Conservation (phyloP, 2,329 filamentous ascomycete genomes). For the Penicillium sp. region DNA sequence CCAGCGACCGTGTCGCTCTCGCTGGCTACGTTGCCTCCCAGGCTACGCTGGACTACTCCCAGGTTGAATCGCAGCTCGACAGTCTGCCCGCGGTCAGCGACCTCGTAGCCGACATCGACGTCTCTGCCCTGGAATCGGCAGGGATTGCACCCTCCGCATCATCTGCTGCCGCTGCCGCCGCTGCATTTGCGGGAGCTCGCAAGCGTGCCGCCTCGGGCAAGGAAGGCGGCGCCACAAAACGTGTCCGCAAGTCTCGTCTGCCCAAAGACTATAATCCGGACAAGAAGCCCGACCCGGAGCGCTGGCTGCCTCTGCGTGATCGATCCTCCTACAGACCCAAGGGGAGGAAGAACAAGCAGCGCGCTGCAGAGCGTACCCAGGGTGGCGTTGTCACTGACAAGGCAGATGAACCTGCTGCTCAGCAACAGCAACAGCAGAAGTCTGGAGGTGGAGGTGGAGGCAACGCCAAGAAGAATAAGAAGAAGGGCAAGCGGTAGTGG, state of each 20-base stretch:
- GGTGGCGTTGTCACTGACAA: slow-evolving; percentile 75
- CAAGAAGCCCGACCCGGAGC: slow-evolving; percentile 80
- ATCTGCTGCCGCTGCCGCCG: slow-evolving; percentile 28
- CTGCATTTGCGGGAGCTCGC: slow-evolving; percentile 32
- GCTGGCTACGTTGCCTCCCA: slow-evolving; percentile 84
- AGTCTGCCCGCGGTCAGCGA: slow-evolving; percentile 39
- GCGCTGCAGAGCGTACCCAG: slow-evolving; percentile 71
- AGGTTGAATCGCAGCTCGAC: slow-evolving; percentile 34
- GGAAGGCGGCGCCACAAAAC: slow-evolving; percentile 35
- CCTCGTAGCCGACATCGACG: slow-evolving; percentile 41
- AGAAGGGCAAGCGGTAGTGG: slow-evolving; percentile 47
- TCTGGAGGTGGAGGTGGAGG: slow-evolving; percentile 31
- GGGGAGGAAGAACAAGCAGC: slow-evolving; percentile 86
- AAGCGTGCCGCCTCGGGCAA: slow-evolving; percentile 39
- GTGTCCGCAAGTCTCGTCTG: slow-evolving; percentile 44
- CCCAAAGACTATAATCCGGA: slow-evolving; percentile 58
- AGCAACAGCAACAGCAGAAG: slow-evolving; percentile 31
- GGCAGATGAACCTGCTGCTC: slow-evolving; percentile 48
- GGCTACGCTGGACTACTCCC: slow-evolving; percentile 48
- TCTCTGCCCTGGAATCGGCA: slow-evolving; percentile 42
- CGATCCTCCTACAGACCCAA: slow-evolving; percentile 84
- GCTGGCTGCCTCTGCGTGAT: slow-evolving; percentile 88
- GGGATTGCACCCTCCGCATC: slow-evolving; percentile 39
- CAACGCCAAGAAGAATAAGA: slow-evolving; percentile 46
- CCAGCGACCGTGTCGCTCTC: slow-evolving; percentile 60